phyloP scores from a whole-genome alignment of 2,329 filamentous ascomycete genomes.

The Penicillium sp. region DNA sequence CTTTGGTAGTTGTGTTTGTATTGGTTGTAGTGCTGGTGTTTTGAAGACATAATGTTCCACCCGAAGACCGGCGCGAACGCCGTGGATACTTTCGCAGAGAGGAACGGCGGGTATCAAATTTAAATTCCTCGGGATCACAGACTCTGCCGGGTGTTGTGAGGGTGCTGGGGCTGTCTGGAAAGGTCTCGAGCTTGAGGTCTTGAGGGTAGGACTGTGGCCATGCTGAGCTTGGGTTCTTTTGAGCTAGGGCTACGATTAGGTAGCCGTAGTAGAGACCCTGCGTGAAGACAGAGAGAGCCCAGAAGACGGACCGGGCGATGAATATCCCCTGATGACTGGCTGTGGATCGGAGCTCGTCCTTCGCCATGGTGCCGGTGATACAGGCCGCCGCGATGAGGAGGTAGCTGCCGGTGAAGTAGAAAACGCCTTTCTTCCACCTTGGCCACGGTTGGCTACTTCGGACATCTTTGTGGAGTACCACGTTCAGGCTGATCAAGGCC shows the following conservation, averaged over 20 bases:
- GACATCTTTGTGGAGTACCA: conserved; percentile 24
- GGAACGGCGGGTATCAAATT: conserved; percentile 27
- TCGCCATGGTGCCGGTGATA: conserved; percentile 34
- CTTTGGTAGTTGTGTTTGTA: neutral
- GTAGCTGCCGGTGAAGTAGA: conserved; percentile 28
- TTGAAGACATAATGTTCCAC: conserved; percentile 31
- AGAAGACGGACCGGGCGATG: conserved; percentile 42
- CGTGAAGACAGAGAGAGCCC: conserved; percentile 36
- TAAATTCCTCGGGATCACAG: conserved; percentile 16
- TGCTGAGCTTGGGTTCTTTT: conserved; percentile 9
- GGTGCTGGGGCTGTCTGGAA: conserved; percentile 16
- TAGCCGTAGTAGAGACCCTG: conserved; percentile 38
- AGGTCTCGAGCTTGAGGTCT: conserved; percentile 30
- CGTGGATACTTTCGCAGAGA: conserved; percentile 32
- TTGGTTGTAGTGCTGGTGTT: conserved; percentile 15
- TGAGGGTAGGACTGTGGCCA: conserved; percentile 30
- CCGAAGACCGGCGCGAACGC: conserved; percentile 37
- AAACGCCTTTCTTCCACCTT: conserved; percentile 23
- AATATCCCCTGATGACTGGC: conserved; percentile 25
- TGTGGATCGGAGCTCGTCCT: conserved; percentile 19
- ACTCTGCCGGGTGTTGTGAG: conserved; percentile 13
- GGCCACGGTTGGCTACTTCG: conserved; percentile 18
- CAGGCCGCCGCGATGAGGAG: conserved; percentile 30
- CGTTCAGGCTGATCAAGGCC: conserved; percentile 24
- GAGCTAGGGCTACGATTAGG: conserved; percentile 21